Percentiles rank a stretch among this genome's conserved stretches.
Conservation (phyloP, 2,329 filamentous ascomycete genomes). For the Fusarium equiseti region DNA sequence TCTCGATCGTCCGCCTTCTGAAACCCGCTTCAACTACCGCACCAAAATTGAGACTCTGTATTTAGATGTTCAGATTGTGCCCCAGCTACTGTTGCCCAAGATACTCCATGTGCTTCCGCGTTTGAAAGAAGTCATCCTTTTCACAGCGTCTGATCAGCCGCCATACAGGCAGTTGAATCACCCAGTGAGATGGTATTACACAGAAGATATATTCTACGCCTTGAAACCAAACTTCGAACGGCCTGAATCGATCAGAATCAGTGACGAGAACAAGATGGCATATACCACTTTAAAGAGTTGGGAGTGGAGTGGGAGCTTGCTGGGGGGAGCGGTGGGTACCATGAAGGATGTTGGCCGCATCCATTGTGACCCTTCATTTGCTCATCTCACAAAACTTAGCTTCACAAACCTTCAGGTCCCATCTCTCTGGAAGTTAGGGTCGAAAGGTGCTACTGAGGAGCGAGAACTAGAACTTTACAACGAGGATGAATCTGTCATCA, state of each 20-base stretch:
- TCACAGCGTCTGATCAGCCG: conserved; percentile 75
- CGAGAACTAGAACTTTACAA: conserved; percentile 51
- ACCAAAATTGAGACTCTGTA: conserved; percentile 77
- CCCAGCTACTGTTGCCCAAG: conserved; percentile 56
- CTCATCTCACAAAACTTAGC: conserved; percentile 65
- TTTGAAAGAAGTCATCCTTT: conserved; percentile 77
- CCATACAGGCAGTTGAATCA: conserved; percentile 71
- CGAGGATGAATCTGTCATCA: conserved; percentile 59
- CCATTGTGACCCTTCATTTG: conserved; percentile 70
- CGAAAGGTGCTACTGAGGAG: conserved; percentile 49
- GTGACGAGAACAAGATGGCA: conserved; percentile 48
- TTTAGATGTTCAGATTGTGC: conserved; percentile 76
- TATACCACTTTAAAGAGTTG: conserved; percentile 63
- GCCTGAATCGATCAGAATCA: conserved; percentile 47
- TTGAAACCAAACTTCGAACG: conserved; percentile 65
- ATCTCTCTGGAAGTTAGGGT: conserved; percentile 57
- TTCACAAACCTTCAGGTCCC: conserved; percentile 74
- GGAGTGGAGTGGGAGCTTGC: conserved; percentile 71
- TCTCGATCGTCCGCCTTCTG: conserved; percentile 65
- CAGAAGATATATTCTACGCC: conserved; percentile 72
- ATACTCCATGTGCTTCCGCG: conserved; percentile 75
- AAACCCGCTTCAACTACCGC: conserved; percentile 72
- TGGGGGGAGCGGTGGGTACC: conserved; percentile 59
- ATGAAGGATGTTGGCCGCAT: conserved; percentile 63
- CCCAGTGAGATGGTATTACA: conserved; percentile 76